These are phyloP conservation scores for Starmera stellimalicola DNA, from an alignment of 1,139 yeast genomes.

Conservation along the genomic window DNA sequence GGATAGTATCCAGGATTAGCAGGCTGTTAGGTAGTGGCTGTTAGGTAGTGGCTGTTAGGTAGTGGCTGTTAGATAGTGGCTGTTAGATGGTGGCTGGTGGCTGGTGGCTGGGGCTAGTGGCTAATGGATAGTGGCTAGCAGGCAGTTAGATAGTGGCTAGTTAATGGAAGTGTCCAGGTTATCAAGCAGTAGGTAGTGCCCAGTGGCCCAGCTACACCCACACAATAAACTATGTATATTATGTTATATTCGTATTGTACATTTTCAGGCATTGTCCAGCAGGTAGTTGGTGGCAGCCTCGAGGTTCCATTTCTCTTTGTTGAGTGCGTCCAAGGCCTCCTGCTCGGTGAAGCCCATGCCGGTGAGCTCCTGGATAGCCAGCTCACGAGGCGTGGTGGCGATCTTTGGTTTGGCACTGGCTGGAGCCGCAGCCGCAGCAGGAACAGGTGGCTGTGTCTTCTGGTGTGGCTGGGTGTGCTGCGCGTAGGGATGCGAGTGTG, in stretches of 20 bases:
- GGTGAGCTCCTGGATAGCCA: conserved; percentile 62
- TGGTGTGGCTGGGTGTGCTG: conserved; percentile 5
- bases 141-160: too few species aligned
- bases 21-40: too few species aligned
- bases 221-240: not conserved
- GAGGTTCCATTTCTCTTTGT: conserved; percentile 61
- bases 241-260: not conserved
- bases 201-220: too few species aligned
- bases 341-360: conserved; percentile 82
- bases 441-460: conserved; percentile 9
- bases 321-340: conserved; percentile 60
- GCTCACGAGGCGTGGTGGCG: conserved; percentile 31
- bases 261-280: conserved; percentile 40
- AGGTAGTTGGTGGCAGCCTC: conserved; percentile 80
- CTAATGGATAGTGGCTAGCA: too few species aligned
- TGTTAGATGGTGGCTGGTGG: too few species aligned
- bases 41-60: too few species aligned
- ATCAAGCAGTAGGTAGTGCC: too few species aligned
- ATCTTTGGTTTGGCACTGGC: conserved; percentile 17
- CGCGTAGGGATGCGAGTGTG: conserved; percentile 6
- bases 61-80: too few species aligned
- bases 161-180: too few species aligned
- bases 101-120: too few species aligned
- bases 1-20: too few species aligned
- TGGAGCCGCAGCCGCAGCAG: conserved; percentile 3